These are phyloP conservation scores for Cladorrhinum samala DNA, from an alignment of 495 filamentous ascomycete species.

Conservation along the genomic window DNA sequence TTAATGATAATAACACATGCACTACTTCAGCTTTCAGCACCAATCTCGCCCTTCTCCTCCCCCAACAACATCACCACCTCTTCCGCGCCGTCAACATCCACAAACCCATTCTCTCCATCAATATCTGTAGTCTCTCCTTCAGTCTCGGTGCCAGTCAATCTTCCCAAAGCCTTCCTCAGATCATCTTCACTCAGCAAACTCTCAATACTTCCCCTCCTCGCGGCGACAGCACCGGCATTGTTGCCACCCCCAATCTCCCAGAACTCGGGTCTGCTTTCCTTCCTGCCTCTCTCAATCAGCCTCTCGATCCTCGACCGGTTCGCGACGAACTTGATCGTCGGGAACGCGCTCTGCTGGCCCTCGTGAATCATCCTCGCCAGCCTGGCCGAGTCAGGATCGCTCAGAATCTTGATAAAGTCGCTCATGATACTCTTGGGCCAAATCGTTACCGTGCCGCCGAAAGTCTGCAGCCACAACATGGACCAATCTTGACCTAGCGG, in stretches of 20 bases:
- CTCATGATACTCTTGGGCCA: constrained; percentile 71
- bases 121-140: constrained; percentile 20
- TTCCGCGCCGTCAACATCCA: not conserved
- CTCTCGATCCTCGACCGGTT: constrained; percentile 82
- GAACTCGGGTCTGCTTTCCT: constrained; percentile 39
- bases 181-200: constrained; percentile 26
- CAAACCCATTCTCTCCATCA: constrained; percentile 8
- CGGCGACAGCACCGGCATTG: not conserved
- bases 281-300: constrained; percentile 67
- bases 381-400: constrained; percentile 67
- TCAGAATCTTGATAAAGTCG: constrained; percentile 82
- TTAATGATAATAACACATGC: not conserved
- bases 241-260: not conserved
- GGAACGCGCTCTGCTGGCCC: constrained; percentile 79
- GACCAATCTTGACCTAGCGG: constrained; percentile 95
- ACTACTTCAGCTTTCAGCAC: not conserved
- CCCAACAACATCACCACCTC: constrained; percentile 1
- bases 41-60: constrained; percentile 1
- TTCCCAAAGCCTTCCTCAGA: constrained; percentile 14
- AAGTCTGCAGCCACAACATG: constrained; percentile 90
- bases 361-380: constrained; percentile 82
- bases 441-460: constrained; percentile 90
- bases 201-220: constrained; percentile 23
- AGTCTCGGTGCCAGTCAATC: constrained; percentile 6
- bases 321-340: constrained; percentile 81